Base-by-base conservation (phyloP, 331 rosid genomes). In the Telfairia occidentalis region DNA sequence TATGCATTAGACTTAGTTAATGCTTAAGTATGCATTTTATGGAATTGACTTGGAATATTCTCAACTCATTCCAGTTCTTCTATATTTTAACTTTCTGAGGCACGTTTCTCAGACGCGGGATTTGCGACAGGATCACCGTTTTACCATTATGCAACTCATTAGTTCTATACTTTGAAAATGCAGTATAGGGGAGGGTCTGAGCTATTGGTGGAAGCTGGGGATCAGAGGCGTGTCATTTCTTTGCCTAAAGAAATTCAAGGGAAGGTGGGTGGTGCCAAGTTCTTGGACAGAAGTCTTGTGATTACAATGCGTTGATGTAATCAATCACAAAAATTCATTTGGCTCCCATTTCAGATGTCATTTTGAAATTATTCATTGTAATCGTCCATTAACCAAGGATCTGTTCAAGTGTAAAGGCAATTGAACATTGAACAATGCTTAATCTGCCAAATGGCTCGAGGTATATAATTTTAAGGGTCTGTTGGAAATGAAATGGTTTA, bases 111-210 rank as follows among this genome's bases (percentile, higher is more conserved):
- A 34, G 71, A 42, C 34, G 6, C 38, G 2, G 28, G 24, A 45
- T 42, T 40, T 19, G n/a, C 15, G 54, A 7, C 40, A 70, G 74
- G 13, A 70, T 16, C 21, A 46, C 57, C 3, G n/a, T 18, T n/a
- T 43, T 70, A 28, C 26, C 16, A 24, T 18, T 15, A 70, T 70
- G 58, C 42, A 28, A 70, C 26, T 70, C 75, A 70, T 28, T 38
- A 38, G 75, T 70, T 70, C 34, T 3, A 1, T 46, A 29, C 12
- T 43, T 45, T 70, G 32, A 48, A 67, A 75, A 60, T 87, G 86
- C 92, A 89, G 98, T 88, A 85, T 78, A 87, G 98, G 72, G 98
- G 97, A 84, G 96, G 98, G 78, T 88, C 96, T 13, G 98, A 94
- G 87, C 83, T 94, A 35, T 78, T 94, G 84, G 96, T 94, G 75